Percentiles rank a stretch among this genome's conserved stretches.
Conservation (phyloP, 2,329 filamentous ascomycete genomes). For the Thermoascus crustaceus region DNA sequence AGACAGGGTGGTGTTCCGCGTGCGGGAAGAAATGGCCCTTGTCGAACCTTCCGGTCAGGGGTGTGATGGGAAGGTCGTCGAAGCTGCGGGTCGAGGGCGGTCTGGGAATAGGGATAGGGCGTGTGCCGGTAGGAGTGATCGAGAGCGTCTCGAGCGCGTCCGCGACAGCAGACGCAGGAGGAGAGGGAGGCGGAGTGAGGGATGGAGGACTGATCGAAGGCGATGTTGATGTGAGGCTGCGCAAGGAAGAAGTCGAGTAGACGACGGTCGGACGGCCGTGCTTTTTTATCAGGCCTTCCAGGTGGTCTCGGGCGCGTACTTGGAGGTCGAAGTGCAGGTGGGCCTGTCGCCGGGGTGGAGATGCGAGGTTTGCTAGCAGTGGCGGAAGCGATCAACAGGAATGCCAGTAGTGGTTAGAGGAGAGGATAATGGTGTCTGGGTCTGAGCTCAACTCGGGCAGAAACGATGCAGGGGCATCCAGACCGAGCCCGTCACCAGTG, state of each 20-base stretch:
- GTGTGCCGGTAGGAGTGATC: conserved; percentile 19
- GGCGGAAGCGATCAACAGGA: conserved; percentile 19
- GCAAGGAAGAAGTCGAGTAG: conserved; percentile 28
- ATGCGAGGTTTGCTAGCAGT: conserved; percentile 14
- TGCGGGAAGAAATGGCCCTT: conserved; percentile 28
- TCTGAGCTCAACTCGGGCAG: too few relatives aligned
- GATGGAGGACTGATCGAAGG: conserved; percentile 28
- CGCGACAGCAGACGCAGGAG: conserved; percentile 17
- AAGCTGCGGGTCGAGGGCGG: conserved; percentile 17
- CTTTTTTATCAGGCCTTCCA: conserved; percentile 30
- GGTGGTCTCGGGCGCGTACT: conserved; percentile 24
- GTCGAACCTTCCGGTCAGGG: conserved; percentile 31
- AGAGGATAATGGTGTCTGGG: too few relatives aligned
- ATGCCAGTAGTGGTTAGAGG: conserved; percentile 15
- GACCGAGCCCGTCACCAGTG: background rate
- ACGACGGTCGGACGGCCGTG: conserved; percentile 32
- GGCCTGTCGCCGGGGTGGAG: conserved; percentile 17
- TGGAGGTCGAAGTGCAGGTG: conserved; percentile 15
- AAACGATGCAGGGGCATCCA: too few relatives aligned
- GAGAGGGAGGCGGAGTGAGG: conserved; percentile 16
- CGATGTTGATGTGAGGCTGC: conserved; percentile 29
- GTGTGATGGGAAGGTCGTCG: conserved; percentile 29
- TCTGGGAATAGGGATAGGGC: conserved; percentile 29
- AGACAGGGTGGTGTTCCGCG: conserved; percentile 16
- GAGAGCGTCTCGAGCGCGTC: conserved; percentile 21